Percentiles rank a stretch among this genome's conserved stretches.
These are phyloP conservation scores for Actinidia polygama DNA, from an alignment of 179 eudicot species.

Conservation along the genomic window DNA sequence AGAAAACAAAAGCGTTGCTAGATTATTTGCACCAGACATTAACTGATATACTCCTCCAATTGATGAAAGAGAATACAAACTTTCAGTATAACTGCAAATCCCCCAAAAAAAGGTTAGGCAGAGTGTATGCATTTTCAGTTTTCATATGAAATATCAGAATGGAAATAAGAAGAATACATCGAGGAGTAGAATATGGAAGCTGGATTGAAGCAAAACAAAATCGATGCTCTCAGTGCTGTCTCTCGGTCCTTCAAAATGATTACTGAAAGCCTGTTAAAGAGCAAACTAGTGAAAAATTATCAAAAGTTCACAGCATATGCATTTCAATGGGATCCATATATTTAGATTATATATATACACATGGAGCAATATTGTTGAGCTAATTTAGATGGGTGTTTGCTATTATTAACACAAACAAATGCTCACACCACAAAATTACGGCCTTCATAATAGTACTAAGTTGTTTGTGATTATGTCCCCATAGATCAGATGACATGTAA, in stretches of 20 bases:
- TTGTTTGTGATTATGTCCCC: background rate
- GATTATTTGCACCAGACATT: constrained; percentile 52
- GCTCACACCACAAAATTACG: background rate
- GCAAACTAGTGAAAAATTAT: background rate
- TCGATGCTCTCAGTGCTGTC: constrained; percentile 71
- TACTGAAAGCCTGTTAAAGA: constrained; percentile 68
- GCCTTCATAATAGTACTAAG: background rate
- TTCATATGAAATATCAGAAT: background rate
- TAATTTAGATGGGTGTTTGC: background rate
- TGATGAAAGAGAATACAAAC: constrained; percentile 79
- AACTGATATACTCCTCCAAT: constrained; percentile 77
- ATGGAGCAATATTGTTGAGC: background rate
- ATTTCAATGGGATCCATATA: background rate
- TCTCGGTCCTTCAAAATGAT: constrained; percentile 65
- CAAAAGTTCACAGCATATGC: background rate
- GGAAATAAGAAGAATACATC: constrained; percentile 46
- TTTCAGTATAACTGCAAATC: constrained; percentile 83
- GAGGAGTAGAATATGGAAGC: constrained; percentile 97
- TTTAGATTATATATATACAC: background rate
- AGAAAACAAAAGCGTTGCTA: constrained; percentile 65
- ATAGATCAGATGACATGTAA: no score
- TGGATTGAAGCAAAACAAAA: constrained; percentile 93
- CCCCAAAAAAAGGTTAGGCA: background rate
- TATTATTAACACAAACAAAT: constrained; percentile 2
- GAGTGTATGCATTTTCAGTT: background rate